phyloP scores from a whole-genome alignment of 441 rosid species.

The Sinapis alba region DNA sequence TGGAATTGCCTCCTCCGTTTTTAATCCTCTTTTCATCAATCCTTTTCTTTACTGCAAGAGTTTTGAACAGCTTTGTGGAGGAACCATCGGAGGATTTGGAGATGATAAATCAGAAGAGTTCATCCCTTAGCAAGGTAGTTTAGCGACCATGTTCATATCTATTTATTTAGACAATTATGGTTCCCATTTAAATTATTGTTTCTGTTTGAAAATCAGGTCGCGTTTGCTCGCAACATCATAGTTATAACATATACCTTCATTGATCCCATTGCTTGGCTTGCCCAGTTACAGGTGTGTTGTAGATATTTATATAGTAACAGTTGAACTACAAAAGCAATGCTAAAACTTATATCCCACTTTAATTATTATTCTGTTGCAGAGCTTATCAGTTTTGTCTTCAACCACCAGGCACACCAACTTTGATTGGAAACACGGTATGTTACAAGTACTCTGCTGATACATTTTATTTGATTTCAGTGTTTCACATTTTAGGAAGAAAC shows the following conservation, averaged over 20 bases:
- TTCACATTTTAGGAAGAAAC: conserved; percentile 5
- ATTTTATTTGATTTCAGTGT: not conserved
- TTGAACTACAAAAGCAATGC: not conserved
- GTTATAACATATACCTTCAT: conserved; percentile 63
- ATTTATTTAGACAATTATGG: not conserved
- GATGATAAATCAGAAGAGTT: no score
- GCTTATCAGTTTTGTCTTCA: conserved; percentile 89
- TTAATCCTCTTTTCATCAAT: no score
- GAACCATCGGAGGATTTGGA: no score
- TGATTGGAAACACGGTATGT: conserved; percentile 91
- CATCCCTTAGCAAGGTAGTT: no score
- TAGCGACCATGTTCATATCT: not conserved
- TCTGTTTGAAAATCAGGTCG: conserved; percentile 57
- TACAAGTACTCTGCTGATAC: not conserved
- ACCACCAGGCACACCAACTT: conserved; percentile 86
- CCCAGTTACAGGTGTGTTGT: conserved; percentile 61
- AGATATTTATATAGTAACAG: not conserved
- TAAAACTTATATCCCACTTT: conserved; percentile 12
- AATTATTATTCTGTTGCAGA: conserved; percentile 44
- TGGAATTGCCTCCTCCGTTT: no score
- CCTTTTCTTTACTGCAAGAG: no score
- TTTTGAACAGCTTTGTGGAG: no score
- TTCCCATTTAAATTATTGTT: conserved; percentile 10
- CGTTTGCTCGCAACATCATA: conserved; percentile 82
- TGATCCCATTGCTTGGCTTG: conserved; percentile 77